Conservation (phyloP, 2,329 filamentous ascomycete genomes). For the Alternaria burnsii region DNA sequence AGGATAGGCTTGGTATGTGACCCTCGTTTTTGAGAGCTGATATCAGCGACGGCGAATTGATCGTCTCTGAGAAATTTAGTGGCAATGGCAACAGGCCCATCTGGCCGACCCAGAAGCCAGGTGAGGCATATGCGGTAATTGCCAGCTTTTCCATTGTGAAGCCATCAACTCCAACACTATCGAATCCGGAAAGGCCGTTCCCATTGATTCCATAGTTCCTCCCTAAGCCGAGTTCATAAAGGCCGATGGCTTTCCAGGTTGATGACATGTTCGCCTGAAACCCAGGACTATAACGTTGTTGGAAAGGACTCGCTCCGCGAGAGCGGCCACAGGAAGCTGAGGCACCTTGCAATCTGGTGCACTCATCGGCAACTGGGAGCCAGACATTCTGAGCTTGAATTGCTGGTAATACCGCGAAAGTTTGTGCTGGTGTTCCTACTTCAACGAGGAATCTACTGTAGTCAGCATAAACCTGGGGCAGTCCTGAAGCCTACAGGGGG, state of each 20-base stretch:
- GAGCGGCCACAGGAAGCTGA: slow-evolving; percentile 1
- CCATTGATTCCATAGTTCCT: not conserved
- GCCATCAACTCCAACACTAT: not conserved
- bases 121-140: slow-evolving; percentile 1
- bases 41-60: not conserved
- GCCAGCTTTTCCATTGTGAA: not conserved
- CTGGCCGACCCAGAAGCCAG: slow-evolving; percentile 3
- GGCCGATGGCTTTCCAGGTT: not conserved
- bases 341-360: not conserved
- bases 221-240: slow-evolving; percentile 2
- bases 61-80: not conserved
- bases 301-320: not conserved
- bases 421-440: slow-evolving; percentile 2
- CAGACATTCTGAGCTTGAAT: not conserved
- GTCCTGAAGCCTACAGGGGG: rapidly evolving
- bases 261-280: slow-evolving; percentile 12
- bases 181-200: not conserved
- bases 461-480: not conserved
- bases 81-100: not conserved
- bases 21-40: not conserved
- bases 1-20: not conserved
- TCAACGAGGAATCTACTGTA: not conserved
- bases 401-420: slow-evolving; percentile 1
- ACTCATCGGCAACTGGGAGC: not conserved
- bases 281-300: slow-evolving; percentile 3